Percentiles rank a stretch among this genome's conserved stretches.
phyloP scores from a whole-genome alignment of 345 rosid genomes.

The Syzygium aqueum region DNA sequence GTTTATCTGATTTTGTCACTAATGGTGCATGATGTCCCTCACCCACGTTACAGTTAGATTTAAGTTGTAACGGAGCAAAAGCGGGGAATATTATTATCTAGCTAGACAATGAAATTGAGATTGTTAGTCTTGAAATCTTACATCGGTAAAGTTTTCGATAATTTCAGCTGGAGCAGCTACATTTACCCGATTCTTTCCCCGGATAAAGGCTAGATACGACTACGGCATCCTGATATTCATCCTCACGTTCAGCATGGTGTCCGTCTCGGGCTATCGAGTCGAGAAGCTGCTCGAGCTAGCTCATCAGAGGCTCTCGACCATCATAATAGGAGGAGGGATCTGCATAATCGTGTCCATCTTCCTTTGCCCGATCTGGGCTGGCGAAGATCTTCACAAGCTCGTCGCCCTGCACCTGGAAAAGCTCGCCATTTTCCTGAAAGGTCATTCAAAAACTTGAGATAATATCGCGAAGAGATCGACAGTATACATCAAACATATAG shows the following conservation, averaged over 20 bases:
- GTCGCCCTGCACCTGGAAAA: slow-evolving; percentile 39
- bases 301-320: slow-evolving; percentile 46
- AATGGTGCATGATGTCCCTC: neutral
- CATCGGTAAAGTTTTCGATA: neutral
- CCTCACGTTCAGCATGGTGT: slow-evolving; percentile 66
- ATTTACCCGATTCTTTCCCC: slow-evolving; percentile 61
- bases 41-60: neutral
- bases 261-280: slow-evolving; percentile 54
- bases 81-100: neutral
- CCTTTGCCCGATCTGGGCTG: slow-evolving; percentile 67
- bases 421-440: slow-evolving; percentile 51
- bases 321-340: slow-evolving; percentile 49
- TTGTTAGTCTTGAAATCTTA: neutral
- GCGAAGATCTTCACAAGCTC: slow-evolving; percentile 58
- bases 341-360: slow-evolving; percentile 39
- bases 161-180: slow-evolving; percentile 53
- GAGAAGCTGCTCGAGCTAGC: slow-evolving; percentile 46
- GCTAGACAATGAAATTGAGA: neutral
- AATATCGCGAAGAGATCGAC: neutral
- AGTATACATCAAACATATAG: neutral
- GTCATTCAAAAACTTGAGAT: slow-evolving; percentile 10
- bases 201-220: slow-evolving; percentile 74
- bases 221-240: slow-evolving; percentile 74
- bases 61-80: neutral
- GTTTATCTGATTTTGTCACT: neutral